Evolutionary conservation across 352 stramenopile species (phyloP), one percentile per base, ranked within the genome.

Genomic region (Globisporangium nodosum): DNA sequence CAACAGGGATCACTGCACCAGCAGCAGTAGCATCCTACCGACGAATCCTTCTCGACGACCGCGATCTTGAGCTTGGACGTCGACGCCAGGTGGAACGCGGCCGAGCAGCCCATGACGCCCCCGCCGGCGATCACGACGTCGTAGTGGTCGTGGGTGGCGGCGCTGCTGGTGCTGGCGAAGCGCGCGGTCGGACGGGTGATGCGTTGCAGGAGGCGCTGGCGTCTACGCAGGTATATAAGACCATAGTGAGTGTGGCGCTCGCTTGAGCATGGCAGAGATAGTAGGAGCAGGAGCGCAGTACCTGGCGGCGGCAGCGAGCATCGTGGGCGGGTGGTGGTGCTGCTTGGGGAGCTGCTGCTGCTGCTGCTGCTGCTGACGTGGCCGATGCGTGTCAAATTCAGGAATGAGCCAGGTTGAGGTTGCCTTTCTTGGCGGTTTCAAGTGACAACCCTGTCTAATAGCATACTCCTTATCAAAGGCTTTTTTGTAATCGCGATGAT

Each of bases 41-140:
- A 73, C 31, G 67, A 63, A 55, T 90, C 81, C 27, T 79, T 82
- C 66, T 94, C 85, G 20, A 92, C 63, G 7, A 94, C 74, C 0
- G 81, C 83, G 46, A 94, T 85, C 60, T 75, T 79, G 27, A 94
- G 61, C 31, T 87, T 77, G 18, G 81, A 85, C 47, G 77, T 81
- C 21, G 66, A 60, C n/a, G 79, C 77, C 50, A 94, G 64, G 57
- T 94, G 85, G 63, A 91, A 94, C n/a, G 85, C 85, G 0, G 80
- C 82, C n/a, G 85, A 94, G 68, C 80, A 90, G 54, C 85, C 85
- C 81, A 94, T 91, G 69, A 92, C 85, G 13, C 85, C 79, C 43
- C 82, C 85, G 20, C 85, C 85, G 21, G 78, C 73, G 51, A 94
- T 82, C 40, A 92, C 71, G 46, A 94, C 82, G 60, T 94, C 85